Percentiles rank a stretch among this genome's conserved stretches.
These are phyloP conservation scores for Tolypocladium cylindrosporum DNA, from an alignment of 2,329 filamentous ascomycete species.

Conservation along the genomic window DNA sequence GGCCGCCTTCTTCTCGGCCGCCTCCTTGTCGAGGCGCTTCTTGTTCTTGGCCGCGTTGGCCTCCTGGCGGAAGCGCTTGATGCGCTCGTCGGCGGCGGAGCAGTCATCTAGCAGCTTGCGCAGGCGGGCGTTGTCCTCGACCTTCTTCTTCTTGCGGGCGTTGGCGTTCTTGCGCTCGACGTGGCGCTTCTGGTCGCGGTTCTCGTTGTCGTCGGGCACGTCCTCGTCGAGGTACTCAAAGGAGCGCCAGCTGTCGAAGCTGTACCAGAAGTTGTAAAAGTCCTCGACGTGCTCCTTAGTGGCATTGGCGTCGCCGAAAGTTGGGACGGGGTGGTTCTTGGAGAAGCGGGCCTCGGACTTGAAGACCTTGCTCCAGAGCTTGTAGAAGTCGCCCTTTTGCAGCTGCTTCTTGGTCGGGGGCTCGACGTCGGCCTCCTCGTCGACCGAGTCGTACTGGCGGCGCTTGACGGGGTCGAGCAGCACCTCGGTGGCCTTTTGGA, in stretches of 20 bases:
- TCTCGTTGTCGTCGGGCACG: conserved; percentile 97
- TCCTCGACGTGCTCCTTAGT: conserved; percentile 81
- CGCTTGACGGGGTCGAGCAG: conserved; percentile 87
- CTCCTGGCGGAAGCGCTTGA: conserved; percentile 92
- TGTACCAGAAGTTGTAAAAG: conserved; percentile 99
- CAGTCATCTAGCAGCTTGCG: conserved; percentile 83
- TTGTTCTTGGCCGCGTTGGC: conserved; percentile 94
- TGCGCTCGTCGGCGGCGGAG: conserved; percentile 79
- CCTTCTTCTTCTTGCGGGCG: conserved; percentile 98
- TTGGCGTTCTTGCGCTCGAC: conserved; percentile 98
- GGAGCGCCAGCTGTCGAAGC: conserved; percentile 94
- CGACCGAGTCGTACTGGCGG: conserved; percentile 92
- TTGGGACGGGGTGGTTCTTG: conserved; percentile 78
- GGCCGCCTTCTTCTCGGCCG: conserved; percentile 74
- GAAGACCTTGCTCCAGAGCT: conserved; percentile 85
- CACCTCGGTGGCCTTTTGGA: conserved; percentile 94
- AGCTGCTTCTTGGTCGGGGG: conserved; percentile 87
- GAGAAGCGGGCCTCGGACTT: conserved; percentile 89
- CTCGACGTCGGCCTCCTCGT: conserved; percentile 86
- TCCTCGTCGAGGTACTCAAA: conserved; percentile 99
- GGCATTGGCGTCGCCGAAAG: conserved; percentile 74
- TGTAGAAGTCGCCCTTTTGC: conserved; percentile 85
- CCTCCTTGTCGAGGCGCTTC: conserved; percentile 83
- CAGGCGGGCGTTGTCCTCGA: conserved; percentile 86
- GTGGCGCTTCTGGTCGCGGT: conserved; percentile 97